phyloP scores from a whole-genome alignment of 345 rosid genomes.

The Gynandropsis gynandra region DNA sequence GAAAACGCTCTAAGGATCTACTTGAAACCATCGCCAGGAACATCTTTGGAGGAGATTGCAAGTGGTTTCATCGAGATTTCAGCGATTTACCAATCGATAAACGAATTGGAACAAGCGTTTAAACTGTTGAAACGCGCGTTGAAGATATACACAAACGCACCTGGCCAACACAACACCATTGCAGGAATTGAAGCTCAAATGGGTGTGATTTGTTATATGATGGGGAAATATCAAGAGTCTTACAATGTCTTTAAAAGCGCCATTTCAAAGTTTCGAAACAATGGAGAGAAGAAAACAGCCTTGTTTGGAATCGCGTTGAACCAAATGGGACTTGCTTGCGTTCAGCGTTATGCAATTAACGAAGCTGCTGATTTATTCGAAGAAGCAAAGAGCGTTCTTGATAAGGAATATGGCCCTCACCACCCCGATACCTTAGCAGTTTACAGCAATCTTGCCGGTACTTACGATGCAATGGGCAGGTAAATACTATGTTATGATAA shows the following conservation, averaged over 20 bases:
- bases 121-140: slow-evolving; percentile 63
- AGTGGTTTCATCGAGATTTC: slow-evolving; percentile 74
- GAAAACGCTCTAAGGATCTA: slow-evolving; percentile 75
- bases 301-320: slow-evolving; percentile 75
- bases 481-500: too few relatives aligned
- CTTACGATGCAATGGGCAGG: slow-evolving; percentile 99
- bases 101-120: slow-evolving; percentile 54
- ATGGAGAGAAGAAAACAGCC: slow-evolving; percentile 75
- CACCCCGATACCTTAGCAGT: slow-evolving; percentile 90
- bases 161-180: slow-evolving; percentile 63
- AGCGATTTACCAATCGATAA: slow-evolving; percentile 77
- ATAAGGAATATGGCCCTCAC: slow-evolving; percentile 83
- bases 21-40: slow-evolving; percentile 46
- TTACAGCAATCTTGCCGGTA: slow-evolving; percentile 91
- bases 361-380: slow-evolving; percentile 88
- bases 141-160: slow-evolving; percentile 48
- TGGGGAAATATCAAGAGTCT: slow-evolving; percentile 62
- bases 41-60: slow-evolving; percentile 66
- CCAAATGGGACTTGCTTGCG: slow-evolving; percentile 88
- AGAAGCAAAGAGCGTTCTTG: slow-evolving; percentile 75
- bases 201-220: slow-evolving; percentile 88
- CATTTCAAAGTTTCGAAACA: slow-evolving; percentile 53
- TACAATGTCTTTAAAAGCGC: slow-evolving; percentile 60
- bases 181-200: slow-evolving; percentile 93
- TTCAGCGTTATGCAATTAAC: slow-evolving; percentile 59